phyloP scores from a whole-genome alignment of 371 early-diverging fungal species.

The Mucor ambiguus region DNA sequence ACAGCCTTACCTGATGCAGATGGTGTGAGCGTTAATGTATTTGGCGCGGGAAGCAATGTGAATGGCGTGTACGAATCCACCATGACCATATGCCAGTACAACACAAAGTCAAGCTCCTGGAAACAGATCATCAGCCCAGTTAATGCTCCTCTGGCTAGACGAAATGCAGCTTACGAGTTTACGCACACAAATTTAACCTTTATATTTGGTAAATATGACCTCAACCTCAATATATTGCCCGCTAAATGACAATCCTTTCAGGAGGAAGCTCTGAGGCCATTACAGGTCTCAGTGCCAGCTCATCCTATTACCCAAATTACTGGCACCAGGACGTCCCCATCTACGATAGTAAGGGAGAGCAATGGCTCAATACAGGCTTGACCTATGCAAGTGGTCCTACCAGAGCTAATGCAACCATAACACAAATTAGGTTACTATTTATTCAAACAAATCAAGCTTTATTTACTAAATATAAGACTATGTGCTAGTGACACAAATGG shows the following conservation, averaged over 20 bases:
- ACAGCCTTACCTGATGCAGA: slow-evolving; percentile 14
- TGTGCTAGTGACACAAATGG: slow-evolving; percentile 28
- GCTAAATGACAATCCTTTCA: not conserved
- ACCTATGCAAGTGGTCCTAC: slow-evolving; percentile 11
- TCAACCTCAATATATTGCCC: too few relatives aligned
- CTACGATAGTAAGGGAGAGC: slow-evolving; percentile 7
- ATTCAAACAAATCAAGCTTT: not conserved
- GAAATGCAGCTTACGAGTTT: slow-evolving; percentile 23
- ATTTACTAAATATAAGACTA: not conserved
- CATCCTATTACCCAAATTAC: slow-evolving; percentile 10
- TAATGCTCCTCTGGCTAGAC: slow-evolving; percentile 21
- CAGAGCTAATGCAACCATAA: slow-evolving; percentile 30
- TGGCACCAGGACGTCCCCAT: slow-evolving; percentile 28
- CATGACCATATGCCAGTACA: slow-evolving; percentile 25
- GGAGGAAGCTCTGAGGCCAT: slow-evolving; percentile 30
- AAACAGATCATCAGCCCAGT: slow-evolving; percentile 1
- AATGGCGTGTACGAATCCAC: slow-evolving; percentile 17
- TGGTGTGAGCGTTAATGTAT: slow-evolving; percentile 24
- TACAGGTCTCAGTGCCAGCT: slow-evolving; percentile 13
- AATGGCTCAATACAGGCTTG: slow-evolving; percentile 11
- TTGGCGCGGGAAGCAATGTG: slow-evolving; percentile 24
- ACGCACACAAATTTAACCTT: slow-evolving; percentile 14
- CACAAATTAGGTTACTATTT: slow-evolving; percentile 25
- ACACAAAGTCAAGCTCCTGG: slow-evolving; percentile 15
- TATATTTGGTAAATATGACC: slow-evolving; percentile 18